Conservation (phyloP, 2,329 filamentous ascomycete species). For the Apiospora saccharicola region DNA sequence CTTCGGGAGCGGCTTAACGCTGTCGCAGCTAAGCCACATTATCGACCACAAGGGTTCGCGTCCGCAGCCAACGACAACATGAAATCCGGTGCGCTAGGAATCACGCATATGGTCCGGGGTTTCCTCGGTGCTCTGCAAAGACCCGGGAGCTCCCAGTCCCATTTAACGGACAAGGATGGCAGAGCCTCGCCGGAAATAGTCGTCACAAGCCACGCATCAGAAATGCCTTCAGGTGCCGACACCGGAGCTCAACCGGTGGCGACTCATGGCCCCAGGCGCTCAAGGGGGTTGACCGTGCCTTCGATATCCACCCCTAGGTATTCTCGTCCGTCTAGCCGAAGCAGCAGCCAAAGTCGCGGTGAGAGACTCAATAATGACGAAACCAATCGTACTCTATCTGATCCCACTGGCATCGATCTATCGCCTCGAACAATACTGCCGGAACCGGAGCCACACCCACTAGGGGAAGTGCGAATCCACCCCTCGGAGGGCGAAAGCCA, state of each 20-base stretch:
- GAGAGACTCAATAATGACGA: slow-evolving; percentile 22
- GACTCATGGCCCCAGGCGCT: slow-evolving; percentile 29
- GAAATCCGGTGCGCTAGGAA: slow-evolving; percentile 32
- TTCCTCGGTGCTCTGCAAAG: slow-evolving; percentile 33
- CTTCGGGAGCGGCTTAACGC: slow-evolving; percentile 58
- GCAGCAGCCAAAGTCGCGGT: slow-evolving; percentile 36
- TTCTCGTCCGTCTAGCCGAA: slow-evolving; percentile 40
- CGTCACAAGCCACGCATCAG: slow-evolving; percentile 42
- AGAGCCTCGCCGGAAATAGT: slow-evolving; percentile 47
- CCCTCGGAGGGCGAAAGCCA: background rate
- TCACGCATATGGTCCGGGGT: slow-evolving; percentile 39
- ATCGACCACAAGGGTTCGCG: background rate
- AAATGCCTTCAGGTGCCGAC: slow-evolving; percentile 37
- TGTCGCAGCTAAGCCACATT: slow-evolving; percentile 35
- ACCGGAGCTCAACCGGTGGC: slow-evolving; percentile 35
- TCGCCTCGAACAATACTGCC: slow-evolving; percentile 33
- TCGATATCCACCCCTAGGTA: slow-evolving; percentile 39
- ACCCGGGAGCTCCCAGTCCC: slow-evolving; percentile 24
- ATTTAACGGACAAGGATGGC: background rate
- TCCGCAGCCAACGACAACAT: slow-evolving; percentile 20
- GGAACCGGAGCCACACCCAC: background rate
- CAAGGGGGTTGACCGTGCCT: slow-evolving; percentile 45
- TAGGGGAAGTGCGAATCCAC: background rate
- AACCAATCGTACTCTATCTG: slow-evolving; percentile 38
- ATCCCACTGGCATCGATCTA: slow-evolving; percentile 38